Conservation (phyloP, 1,284 basidiomycete genomes). For the Ustilago crameri region DNA sequence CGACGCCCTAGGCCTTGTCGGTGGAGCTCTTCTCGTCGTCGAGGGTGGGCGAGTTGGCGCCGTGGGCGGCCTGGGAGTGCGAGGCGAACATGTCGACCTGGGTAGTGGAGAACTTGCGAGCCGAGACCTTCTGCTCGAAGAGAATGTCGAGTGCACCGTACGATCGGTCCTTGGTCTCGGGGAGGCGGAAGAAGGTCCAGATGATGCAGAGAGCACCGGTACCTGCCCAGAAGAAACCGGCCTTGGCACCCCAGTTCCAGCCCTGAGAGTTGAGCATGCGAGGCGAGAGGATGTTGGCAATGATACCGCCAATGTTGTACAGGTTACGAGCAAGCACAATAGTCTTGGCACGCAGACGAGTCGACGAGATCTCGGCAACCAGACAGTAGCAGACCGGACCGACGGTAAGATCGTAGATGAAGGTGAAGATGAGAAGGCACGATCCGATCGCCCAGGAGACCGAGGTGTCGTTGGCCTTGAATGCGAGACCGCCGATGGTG, state of each 20-base stretch:
- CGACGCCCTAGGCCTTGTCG: conserved; percentile 36
- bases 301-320: conserved; percentile 68
- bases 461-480: conserved; percentile 29
- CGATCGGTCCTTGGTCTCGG: conserved; percentile 69
- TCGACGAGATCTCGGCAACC: conserved; percentile 71
- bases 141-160: conserved; percentile 70
- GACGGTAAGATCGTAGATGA: conserved; percentile 69
- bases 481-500: conserved; percentile 70
- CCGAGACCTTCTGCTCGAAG: conserved; percentile 66
- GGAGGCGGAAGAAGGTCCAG: conserved; percentile 67
- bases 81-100: conserved; percentile 61
- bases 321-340: conserved; percentile 71
- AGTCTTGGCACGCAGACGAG: conserved; percentile 71
- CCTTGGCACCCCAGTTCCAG: conserved; percentile 70
- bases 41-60: conserved; percentile 12
- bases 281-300: conserved; percentile 70
- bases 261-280: conserved; percentile 69
- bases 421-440: conserved; percentile 70
- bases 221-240: conserved; percentile 69
- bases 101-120: conserved; percentile 68
- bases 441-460: conserved; percentile 69
- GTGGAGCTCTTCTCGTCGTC: conserved; percentile 37
- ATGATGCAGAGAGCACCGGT: conserved; percentile 68
- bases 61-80: conserved; percentile 17
- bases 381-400: conserved; percentile 70